Percentiles rank a stretch among this genome's conserved stretches.
These are phyloP conservation scores for Whalleya microplaca DNA, from an alignment of 2,329 filamentous ascomycete species.

Conservation along the genomic window DNA sequence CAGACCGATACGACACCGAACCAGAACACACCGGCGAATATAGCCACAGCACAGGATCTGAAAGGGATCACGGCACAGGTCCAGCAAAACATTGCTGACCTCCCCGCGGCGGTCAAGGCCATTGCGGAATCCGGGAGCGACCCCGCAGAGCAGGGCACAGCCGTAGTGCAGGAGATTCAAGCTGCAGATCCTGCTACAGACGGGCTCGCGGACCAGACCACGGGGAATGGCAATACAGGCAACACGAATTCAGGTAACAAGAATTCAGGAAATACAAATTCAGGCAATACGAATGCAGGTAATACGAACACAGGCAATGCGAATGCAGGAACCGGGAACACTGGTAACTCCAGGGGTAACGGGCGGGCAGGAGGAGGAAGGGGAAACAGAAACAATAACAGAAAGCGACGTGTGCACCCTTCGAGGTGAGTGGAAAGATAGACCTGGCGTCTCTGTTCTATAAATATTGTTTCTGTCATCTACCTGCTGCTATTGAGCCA, in stretches of 20 bases:
- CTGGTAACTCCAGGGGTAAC: background rate
- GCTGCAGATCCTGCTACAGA: constrained; percentile 15
- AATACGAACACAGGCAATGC: constrained; percentile 2
- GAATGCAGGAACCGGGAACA: background rate
- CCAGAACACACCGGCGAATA: constrained; percentile 36
- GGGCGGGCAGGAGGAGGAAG: constrained; percentile 1
- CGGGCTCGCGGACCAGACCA: constrained; percentile 7
- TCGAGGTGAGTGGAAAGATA: too few species aligned
- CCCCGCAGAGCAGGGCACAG: constrained; percentile 33
- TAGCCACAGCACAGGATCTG: constrained; percentile 44
- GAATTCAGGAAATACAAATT: constrained; percentile 14
- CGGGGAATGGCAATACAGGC: background rate
- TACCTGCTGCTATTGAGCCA: too few species aligned
- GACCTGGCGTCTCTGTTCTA: too few species aligned
- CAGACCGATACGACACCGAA: constrained; percentile 43
- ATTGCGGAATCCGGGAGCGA: constrained; percentile 41
- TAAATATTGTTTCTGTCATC: too few species aligned
- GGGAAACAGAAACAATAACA: constrained; percentile 6
- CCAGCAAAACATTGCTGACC: constrained; percentile 45
- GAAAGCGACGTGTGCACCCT: background rate
- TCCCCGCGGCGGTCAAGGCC: constrained; percentile 43
- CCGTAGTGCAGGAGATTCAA: constrained; percentile 38
- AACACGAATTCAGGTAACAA: constrained; percentile 11
- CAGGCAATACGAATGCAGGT: constrained; percentile 3
- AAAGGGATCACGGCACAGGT: constrained; percentile 44